Percentiles rank a stretch among this genome's conserved stretches.
phyloP scores from a whole-genome alignment of 768 basidiomycete genomes.

The Dacryopinax primogenitus region DNA sequence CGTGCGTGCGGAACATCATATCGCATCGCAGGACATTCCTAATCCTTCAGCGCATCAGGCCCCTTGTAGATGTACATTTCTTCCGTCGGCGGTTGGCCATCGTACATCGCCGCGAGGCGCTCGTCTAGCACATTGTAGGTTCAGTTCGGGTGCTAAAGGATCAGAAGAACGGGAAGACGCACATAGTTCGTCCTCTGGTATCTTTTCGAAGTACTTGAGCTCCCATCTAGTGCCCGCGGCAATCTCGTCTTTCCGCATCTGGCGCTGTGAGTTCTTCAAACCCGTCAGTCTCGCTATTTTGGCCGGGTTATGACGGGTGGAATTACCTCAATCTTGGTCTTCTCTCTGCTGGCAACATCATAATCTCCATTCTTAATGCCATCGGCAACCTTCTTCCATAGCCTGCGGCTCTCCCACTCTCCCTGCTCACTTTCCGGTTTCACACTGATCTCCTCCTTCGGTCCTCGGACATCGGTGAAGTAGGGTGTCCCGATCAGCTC shows the following conservation, averaged over 20 bases:
- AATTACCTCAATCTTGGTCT: conserved; percentile 77
- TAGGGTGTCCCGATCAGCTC: conserved; percentile 22
- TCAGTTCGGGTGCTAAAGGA: conserved; percentile 8
- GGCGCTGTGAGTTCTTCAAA: conserved; percentile 77
- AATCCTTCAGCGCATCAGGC: conserved; percentile 1
- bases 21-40: no score
- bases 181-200: conserved; percentile 64
- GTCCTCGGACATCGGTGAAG: conserved; percentile 66
- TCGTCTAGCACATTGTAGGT: conserved; percentile 38
- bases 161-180: conserved; percentile 23
- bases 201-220: conserved; percentile 60
- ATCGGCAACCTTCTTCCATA: conserved; percentile 79
- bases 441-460: conserved; percentile 65
- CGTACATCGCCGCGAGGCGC: conserved; percentile 47
- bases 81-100: conserved; percentile 55
- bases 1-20: no score
- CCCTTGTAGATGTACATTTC: conserved; percentile 59
- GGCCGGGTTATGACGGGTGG: neutral
- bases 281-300: conserved; percentile 2
- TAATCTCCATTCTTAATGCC: conserved; percentile 88
- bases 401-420: conserved; percentile 74
- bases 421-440: conserved; percentile 38
- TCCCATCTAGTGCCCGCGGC: conserved; percentile 61
- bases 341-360: conserved; percentile 77
- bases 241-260: conserved; percentile 68